These are phyloP conservation scores for Salix koriyanagi DNA, from an alignment of 345 rosid genomes.

Conservation along the genomic window DNA sequence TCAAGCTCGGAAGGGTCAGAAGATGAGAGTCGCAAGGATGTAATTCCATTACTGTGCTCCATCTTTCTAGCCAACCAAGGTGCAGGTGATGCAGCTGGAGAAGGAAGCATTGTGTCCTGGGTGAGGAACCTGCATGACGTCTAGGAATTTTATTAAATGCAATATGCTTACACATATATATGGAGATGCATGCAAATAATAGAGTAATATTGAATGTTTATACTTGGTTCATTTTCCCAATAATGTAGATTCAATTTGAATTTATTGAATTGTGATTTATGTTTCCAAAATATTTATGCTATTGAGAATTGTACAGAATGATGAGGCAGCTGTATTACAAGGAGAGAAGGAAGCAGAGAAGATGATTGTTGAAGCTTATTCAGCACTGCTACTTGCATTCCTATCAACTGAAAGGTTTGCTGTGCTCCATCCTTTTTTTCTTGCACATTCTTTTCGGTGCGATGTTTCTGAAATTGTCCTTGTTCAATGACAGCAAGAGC, in stretches of 20 bases:
- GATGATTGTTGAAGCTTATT: conserved; percentile 95
- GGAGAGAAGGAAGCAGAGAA: conserved; percentile 98
- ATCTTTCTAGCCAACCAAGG: conserved; percentile 79
- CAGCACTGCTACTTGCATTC: conserved; percentile 93
- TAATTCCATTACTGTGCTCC: conserved; percentile 75
- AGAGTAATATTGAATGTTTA: background rate
- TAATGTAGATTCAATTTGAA: background rate
- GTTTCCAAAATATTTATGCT: background rate
- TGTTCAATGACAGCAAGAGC: conserved; percentile 51
- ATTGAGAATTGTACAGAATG: conserved; percentile 38
- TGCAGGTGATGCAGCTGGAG: conserved; percentile 59
- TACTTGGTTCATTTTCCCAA: background rate
- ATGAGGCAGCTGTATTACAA: conserved; percentile 70
- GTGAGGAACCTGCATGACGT: conserved; percentile 40
- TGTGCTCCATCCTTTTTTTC: background rate
- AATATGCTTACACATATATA: background rate
- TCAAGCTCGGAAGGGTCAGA: conserved; percentile 45
- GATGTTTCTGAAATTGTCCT: conserved; percentile 1
- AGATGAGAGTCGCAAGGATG: conserved; percentile 45
- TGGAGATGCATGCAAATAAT: background rate
- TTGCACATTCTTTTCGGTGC: background rate
- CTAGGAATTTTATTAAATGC: background rate
- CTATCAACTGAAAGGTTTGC: conserved; percentile 90
- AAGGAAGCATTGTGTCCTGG: conserved; percentile 45
- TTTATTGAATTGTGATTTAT: background rate